Percentiles rank a stretch among this genome's conserved stretches.
These are phyloP conservation scores for Colletotrichum gloeosporioides DNA, from an alignment of 2,329 filamentous ascomycete species.

Conservation along the genomic window DNA sequence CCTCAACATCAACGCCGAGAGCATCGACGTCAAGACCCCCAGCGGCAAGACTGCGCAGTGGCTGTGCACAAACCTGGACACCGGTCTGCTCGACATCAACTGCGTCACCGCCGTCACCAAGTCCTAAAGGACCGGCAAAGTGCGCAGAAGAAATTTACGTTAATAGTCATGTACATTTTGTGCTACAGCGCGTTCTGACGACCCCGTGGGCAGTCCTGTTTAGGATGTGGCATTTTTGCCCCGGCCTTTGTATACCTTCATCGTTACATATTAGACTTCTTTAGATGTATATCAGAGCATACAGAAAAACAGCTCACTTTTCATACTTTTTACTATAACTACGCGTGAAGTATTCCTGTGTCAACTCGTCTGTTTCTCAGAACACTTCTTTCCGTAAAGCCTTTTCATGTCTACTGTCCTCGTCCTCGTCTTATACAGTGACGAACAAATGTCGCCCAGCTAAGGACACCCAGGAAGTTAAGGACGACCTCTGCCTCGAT, in stretches of 20 bases:
- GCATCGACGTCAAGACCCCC: conserved; percentile 15
- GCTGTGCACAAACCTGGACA: conserved; percentile 17
- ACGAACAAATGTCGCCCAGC: accelerated
- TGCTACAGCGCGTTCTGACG: background rate
- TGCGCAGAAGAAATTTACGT: background rate
- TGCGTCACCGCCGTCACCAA: conserved; percentile 12
- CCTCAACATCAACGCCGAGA: conserved; percentile 19
- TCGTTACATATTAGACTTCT: background rate
- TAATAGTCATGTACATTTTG: background rate
- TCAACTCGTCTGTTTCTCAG: background rate
- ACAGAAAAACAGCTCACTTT: background rate
- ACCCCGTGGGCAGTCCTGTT: background rate
- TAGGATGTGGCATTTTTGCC: background rate
- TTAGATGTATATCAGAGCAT: background rate
- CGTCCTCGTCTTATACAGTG: accelerated
- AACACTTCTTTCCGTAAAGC: background rate
- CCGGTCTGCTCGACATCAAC: conserved; percentile 14
- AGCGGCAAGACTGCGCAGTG: conserved; percentile 18
- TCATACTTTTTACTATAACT: background rate
- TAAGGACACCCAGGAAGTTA: background rate
- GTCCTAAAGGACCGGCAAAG: background rate
- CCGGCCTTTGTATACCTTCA: background rate
- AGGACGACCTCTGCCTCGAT: accelerated
- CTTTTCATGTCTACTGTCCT: accelerated
- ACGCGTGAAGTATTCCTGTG: background rate